Percentiles rank a stretch among this genome's conserved stretches.
Conservation (phyloP, 257 asterid genomes). For the Ballota nigra region DNA sequence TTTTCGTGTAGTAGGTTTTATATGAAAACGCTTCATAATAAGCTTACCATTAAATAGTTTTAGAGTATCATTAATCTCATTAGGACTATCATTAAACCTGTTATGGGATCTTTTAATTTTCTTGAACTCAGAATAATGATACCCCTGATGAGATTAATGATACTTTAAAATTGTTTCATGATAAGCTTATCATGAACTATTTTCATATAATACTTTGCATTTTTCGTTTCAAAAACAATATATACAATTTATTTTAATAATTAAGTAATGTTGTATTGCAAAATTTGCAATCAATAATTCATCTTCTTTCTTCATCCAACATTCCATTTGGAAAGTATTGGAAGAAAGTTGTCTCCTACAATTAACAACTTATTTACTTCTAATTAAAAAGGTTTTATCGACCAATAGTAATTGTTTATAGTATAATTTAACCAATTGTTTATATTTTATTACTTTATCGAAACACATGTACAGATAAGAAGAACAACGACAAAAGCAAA, state of each 20-base stretch:
- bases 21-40: no score
- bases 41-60: no score
- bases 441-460: not conserved
- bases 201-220: no score
- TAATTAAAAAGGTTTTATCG: not conserved
- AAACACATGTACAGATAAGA: constrained; percentile 13
- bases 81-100: no score
- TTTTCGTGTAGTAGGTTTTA: no score
- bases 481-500: not conserved
- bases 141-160: no score
- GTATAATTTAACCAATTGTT: not conserved
- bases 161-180: no score
- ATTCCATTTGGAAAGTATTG: not conserved
- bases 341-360: not conserved
- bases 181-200: no score
- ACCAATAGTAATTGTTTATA: not conserved
- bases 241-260: no score
- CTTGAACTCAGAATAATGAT: no score
- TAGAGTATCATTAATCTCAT: no score
- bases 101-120: no score
- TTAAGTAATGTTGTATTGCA: not conserved
- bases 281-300: not conserved
- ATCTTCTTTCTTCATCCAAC: not conserved
- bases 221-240: not conserved
- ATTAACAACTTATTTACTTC: not conserved